Percentiles rank a stretch among this genome's conserved stretches.
Conservation (phyloP, 352 stramenopile species). For the Thalassiosira exigua region DNA sequence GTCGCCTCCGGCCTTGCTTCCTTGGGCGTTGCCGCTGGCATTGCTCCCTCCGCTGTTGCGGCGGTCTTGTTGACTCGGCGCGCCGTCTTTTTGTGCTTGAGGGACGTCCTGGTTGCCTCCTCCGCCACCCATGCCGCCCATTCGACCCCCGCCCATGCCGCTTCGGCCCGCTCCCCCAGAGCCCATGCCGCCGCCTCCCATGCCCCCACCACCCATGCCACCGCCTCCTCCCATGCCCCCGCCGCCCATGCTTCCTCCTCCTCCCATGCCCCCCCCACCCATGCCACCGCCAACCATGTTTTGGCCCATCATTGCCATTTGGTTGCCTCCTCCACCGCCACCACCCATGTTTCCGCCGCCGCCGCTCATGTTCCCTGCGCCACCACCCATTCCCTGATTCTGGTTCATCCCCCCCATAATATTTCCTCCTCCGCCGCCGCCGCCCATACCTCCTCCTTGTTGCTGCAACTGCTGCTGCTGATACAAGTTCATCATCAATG, state of each 20-base stretch:
- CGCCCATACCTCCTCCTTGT: constrained; percentile 30
- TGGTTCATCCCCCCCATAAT: constrained; percentile 22
- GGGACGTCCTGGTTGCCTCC: constrained; percentile 7
- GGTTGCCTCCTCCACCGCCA: constrained; percentile 1
- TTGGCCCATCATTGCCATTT: constrained; percentile 38
- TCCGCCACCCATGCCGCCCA: constrained; percentile 8
- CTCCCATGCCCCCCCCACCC: constrained; percentile 46
- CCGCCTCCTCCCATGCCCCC: constrained; percentile 31
- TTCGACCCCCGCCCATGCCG: background rate
- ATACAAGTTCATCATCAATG: constrained; percentile 87
- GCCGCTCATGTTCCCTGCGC: constrained; percentile 7
- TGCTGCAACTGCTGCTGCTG: constrained; percentile 83
- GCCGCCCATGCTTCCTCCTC: constrained; percentile 6
- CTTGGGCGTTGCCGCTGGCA: background rate
- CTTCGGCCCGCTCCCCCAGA: constrained; percentile 20
- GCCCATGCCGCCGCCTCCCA: constrained; percentile 40
- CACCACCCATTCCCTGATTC: background rate
- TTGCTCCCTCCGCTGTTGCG: constrained; percentile 25
- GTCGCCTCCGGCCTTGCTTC: constrained; percentile 24
- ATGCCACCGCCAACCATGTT: constrained; percentile 13
- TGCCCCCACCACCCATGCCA: constrained; percentile 27
- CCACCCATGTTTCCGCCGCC: background rate
- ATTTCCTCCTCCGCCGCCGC: constrained; percentile 20
- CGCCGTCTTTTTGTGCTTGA: constrained; percentile 21
- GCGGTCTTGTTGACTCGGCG: constrained; percentile 30